These are phyloP conservation scores for Kentomonas sorsogonicus DNA, from an alignment of 208 protist genomes.

Conservation along the genomic window DNA sequence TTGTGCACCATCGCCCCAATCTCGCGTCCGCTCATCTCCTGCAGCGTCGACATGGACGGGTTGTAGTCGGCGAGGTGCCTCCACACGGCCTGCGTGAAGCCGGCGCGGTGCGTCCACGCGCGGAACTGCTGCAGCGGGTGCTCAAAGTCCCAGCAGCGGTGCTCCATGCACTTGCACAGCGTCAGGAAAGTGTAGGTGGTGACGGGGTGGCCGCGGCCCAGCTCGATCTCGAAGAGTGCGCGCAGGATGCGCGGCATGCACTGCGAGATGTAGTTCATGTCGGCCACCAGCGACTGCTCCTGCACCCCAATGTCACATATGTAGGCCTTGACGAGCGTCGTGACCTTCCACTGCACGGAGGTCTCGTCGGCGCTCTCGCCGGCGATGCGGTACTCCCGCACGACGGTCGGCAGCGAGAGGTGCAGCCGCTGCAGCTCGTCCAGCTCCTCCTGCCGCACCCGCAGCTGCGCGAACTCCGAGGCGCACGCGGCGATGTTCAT, in stretches of 20 bases:
- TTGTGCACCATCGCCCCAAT: slow-evolving; percentile 87
- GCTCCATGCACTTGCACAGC: slow-evolving; percentile 92
- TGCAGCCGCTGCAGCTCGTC: slow-evolving; percentile 91
- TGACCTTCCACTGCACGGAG: slow-evolving; percentile 92
- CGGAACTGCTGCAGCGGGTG: slow-evolving; percentile 89
- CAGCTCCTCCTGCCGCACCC: slow-evolving; percentile 94
- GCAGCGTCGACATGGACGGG: slow-evolving; percentile 72
- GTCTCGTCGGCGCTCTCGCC: slow-evolving; percentile 84
- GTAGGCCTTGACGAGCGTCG: slow-evolving; percentile 96
- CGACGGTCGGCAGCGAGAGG: slow-evolving; percentile 43
- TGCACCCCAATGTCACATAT: slow-evolving; percentile 88
- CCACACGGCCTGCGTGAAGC: slow-evolving; percentile 76
- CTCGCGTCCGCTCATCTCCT: slow-evolving; percentile 72
- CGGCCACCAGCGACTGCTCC: slow-evolving; percentile 89
- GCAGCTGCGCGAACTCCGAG: slow-evolving; percentile 96
- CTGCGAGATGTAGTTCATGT: slow-evolving; percentile 96
- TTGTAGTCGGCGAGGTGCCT: slow-evolving; percentile 62
- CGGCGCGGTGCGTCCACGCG: slow-evolving; percentile 40
- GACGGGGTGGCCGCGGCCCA: slow-evolving; percentile 88
- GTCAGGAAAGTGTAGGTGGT: slow-evolving; percentile 86
- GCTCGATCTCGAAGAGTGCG: slow-evolving; percentile 96
- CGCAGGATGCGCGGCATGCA: slow-evolving; percentile 94
- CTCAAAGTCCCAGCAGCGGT: slow-evolving; percentile 92
- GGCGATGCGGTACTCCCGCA: slow-evolving; percentile 60
- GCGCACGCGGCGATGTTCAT: slow-evolving; percentile 90